A percentile compares a stretch with the other conserved stretches of the same genome.
phyloP scores from a whole-genome alignment of 768 basidiomycete genomes.

The Rubroboletus pulcherrimus region DNA sequence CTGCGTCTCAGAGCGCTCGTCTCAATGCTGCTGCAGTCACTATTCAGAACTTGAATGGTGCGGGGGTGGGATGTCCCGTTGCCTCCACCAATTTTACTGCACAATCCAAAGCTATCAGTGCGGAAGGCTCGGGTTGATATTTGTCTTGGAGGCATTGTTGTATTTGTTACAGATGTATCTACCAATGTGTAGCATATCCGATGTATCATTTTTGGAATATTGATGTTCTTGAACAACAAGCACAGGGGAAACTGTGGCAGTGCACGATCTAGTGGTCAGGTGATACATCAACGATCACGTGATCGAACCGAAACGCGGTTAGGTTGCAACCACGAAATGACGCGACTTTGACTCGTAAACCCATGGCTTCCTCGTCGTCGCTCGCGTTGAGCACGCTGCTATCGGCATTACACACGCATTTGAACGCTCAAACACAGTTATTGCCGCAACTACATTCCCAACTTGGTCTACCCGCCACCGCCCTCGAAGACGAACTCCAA shows the following conservation, averaged over 20 bases:
- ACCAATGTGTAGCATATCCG: neutral
- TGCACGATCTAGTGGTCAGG: constrained; percentile 7
- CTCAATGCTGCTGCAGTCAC: constrained; percentile 59
- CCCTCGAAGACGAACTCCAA: constrained; percentile 77
- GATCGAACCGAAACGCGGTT: constrained; percentile 19
- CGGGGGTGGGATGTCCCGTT: constrained; percentile 65
- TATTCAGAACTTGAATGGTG: constrained; percentile 66
- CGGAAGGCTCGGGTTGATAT: constrained; percentile 8
- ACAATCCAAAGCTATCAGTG: constrained; percentile 23
- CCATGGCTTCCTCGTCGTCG: constrained; percentile 32
- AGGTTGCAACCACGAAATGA: constrained; percentile 18
- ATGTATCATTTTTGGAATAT: neutral
- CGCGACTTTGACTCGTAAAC: constrained; percentile 8
- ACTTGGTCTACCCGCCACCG: constrained; percentile 75
- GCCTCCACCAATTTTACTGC: constrained; percentile 59
- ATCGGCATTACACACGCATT: constrained; percentile 71
- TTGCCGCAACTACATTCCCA: constrained; percentile 80
- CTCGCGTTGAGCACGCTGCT: constrained; percentile 59
- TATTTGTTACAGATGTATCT: neutral
- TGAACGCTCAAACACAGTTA: constrained; percentile 77
- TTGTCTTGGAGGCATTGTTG: neutral
- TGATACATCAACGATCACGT: constrained; percentile 29
- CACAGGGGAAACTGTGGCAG: neutral
- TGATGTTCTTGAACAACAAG: neutral
- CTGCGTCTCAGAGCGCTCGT: constrained; percentile 41